These are phyloP conservation scores for Trichoderma arundinaceum DNA, from an alignment of 2,329 filamentous ascomycete species.

Conservation along the genomic window DNA sequence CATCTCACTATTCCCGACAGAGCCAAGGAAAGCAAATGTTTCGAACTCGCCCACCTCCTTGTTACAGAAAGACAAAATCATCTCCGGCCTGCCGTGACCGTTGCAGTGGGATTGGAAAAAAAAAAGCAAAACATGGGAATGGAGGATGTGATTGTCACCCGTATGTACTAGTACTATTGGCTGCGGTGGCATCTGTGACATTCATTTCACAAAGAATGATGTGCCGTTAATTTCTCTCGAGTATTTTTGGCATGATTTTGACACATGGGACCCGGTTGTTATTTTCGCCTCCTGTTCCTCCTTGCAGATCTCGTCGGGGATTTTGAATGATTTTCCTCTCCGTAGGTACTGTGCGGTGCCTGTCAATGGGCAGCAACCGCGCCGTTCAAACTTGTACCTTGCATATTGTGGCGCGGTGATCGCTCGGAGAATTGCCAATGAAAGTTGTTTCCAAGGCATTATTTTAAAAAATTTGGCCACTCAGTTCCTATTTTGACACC, in stretches of 20 bases:
- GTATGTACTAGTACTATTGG: background rate
- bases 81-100: background rate
- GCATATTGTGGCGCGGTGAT: constrained; percentile 29
- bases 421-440: constrained; percentile 17
- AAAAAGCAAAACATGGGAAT: too few relatives aligned
- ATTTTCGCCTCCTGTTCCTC: background rate
- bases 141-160: background rate
- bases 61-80: constrained; percentile 11
- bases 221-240: too few relatives aligned
- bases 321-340: too few relatives aligned
- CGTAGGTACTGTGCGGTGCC: background rate
- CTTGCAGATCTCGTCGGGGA: background rate
- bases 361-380: too few relatives aligned
- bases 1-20: too few relatives aligned
- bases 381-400: constrained; percentile 23
- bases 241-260: too few relatives aligned
- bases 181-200: background rate
- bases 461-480: too few relatives aligned
- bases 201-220: too few relatives aligned
- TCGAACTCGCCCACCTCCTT: constrained; percentile 6
- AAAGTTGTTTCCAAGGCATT: too few relatives aligned
- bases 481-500: constrained; percentile 16
- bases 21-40: too few relatives aligned
- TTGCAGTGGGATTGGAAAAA: too few relatives aligned
- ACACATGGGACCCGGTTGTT: background rate